phyloP scores from a whole-genome alignment of 495 filamentous ascomycete species.

The Pyrenula aspistea region DNA sequence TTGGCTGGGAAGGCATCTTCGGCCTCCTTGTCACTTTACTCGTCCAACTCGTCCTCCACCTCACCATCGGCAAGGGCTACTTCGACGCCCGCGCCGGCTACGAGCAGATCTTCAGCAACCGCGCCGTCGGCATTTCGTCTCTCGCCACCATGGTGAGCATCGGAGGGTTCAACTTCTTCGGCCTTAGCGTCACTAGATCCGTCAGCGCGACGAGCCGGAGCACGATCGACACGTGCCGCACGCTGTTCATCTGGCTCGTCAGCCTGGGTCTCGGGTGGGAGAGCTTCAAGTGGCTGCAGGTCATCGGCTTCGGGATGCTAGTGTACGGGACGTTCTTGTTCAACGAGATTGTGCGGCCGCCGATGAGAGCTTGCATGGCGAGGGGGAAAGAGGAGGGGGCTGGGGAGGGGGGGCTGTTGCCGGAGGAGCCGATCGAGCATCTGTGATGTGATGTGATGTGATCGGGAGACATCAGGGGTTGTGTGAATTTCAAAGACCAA shows the following conservation, averaged over 20 bases:
- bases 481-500: too few species aligned
- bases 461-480: too few species aligned
- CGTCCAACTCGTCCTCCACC: constrained; percentile 68
- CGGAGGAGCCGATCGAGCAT: constrained; percentile 80
- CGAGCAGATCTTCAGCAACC: constrained; percentile 58
- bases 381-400: constrained; percentile 29
- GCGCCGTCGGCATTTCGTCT: constrained; percentile 58
- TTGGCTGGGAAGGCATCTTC: constrained; percentile 93
- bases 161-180: constrained; percentile 98
- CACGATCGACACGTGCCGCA: constrained; percentile 94
- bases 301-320: constrained; percentile 72
- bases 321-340: constrained; percentile 97
- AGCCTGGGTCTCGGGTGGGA: constrained; percentile 93
- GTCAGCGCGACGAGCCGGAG: constrained; percentile 87
- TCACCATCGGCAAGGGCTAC: constrained; percentile 70
- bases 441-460: too few species aligned
- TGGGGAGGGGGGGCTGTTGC: constrained; percentile 51
- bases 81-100: constrained; percentile 84
- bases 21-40: constrained; percentile 75
- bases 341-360: constrained; percentile 82
- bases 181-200: constrained; percentile 75
- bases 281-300: constrained; percentile 94
- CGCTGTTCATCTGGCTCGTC: constrained; percentile 96
- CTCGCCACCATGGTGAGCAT: constrained; percentile 94
- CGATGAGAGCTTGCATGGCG: constrained; percentile 49